Percentiles rank a stretch among this genome's conserved stretches.
Conservation (phyloP, 495 filamentous ascomycete genomes). For the Cetradonia linearis region DNA sequence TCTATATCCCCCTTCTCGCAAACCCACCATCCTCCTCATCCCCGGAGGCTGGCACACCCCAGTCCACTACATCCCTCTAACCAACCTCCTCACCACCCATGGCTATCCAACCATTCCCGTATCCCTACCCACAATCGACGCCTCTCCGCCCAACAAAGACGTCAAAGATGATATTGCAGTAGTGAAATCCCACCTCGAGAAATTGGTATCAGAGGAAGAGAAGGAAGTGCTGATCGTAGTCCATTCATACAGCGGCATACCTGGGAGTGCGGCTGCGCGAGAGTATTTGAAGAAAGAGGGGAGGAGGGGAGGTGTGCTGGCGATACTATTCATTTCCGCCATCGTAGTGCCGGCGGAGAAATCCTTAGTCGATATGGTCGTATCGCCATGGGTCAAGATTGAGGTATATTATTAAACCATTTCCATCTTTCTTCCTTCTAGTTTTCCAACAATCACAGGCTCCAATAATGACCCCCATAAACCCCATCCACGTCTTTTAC, state of each 20-base stretch:
- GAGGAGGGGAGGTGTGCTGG: background rate
- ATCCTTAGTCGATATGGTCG: background rate
- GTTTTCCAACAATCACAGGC: background rate
- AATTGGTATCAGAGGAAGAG: background rate
- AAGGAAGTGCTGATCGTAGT: conserved; percentile 2
- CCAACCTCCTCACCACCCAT: background rate
- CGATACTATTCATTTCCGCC: background rate
- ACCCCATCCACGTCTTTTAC: background rate
- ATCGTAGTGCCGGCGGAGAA: background rate
- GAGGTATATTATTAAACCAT: background rate
- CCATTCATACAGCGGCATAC: conserved; percentile 3
- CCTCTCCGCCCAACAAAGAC: background rate
- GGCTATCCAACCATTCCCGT: background rate
- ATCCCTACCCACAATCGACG: background rate
- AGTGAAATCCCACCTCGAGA: background rate
- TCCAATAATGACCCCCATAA: background rate
- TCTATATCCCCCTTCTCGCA: too few relatives aligned
- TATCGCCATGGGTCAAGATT: background rate
- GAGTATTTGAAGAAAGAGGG: background rate
- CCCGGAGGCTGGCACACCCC: background rate
- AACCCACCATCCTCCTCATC: conserved; percentile 5
- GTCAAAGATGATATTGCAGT: background rate
- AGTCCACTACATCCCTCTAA: background rate
- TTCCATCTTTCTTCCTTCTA: background rate
- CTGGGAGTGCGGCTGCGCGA: background rate